A percentile compares a stretch with the other conserved stretches of the same genome.
These are phyloP conservation scores for Kandelia obovata DNA, from an alignment of 345 rosid species.

Conservation along the genomic window DNA sequence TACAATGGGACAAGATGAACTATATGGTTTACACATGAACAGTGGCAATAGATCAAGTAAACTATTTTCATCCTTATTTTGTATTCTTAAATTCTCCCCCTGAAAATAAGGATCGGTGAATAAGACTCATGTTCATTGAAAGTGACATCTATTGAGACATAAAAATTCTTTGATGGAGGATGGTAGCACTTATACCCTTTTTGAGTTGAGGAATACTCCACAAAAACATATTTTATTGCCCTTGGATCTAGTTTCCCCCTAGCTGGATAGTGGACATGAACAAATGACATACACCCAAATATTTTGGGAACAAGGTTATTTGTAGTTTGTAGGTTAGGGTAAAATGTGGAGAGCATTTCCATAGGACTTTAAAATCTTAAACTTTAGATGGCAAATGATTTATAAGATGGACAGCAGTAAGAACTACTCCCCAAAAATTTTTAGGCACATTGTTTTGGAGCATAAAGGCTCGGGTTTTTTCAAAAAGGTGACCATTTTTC, in stretches of 20 bases:
- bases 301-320: not conserved
- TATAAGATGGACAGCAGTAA: not conserved
- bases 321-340: not conserved
- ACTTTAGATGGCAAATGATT: not conserved
- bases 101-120: not conserved
- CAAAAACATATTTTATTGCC: not conserved
- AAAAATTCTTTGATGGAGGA: not conserved
- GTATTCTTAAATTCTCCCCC: not conserved
- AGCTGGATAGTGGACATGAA: not conserved
- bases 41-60: not conserved
- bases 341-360: not conserved
- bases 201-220: not conserved
- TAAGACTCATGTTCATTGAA: not conserved
- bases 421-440: not conserved
- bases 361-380: not conserved
- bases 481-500: not conserved
- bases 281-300: conserved; percentile 1
- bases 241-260: conserved; percentile 4
- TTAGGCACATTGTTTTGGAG: not conserved
- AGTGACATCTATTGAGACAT: not conserved
- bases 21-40: not conserved
- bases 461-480: not conserved
- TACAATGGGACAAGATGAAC: not conserved
- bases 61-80: not conserved
- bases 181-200: not conserved